phyloP scores from a whole-genome alignment of 129 eudicot species.

The Lactuca saligna region DNA sequence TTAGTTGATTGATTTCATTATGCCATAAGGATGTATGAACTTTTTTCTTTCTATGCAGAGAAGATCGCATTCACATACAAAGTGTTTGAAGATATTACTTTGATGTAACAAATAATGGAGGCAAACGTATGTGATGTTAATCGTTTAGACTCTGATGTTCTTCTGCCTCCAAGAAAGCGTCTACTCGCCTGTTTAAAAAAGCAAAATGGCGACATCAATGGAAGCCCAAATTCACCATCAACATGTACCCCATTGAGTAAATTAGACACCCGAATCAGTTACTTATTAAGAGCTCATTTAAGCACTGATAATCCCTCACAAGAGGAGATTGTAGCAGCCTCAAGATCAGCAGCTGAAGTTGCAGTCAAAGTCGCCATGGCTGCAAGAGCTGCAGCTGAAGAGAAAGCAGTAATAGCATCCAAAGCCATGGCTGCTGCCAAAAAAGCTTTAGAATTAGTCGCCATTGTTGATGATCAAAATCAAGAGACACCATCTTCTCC shows the following conservation, averaged over 20 bases:
- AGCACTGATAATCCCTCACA: conserved; percentile 51
- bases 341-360: conserved; percentile 57
- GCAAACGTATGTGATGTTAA: conserved; percentile 52
- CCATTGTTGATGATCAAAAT: conserved; percentile 37
- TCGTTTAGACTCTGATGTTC: conserved; percentile 71
- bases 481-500: conserved; percentile 26
- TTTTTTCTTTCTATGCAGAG: conserved; percentile 31
- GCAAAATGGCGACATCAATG: conserved; percentile 52
- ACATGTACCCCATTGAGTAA: conserved; percentile 34
- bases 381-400: conserved; percentile 71
- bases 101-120: conserved; percentile 56
- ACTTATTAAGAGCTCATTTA: conserved; percentile 50
- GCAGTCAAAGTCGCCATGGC: conserved; percentile 65
- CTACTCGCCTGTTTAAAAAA: conserved; percentile 79
- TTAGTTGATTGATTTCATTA: conserved; percentile 21
- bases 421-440: conserved; percentile 86
- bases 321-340: conserved; percentile 65
- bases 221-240: conserved; percentile 27
- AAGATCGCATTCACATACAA: conserved; percentile 8
- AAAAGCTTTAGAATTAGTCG: conserved; percentile 73
- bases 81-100: conserved; percentile 28
- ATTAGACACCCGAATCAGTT: conserved; percentile 48
- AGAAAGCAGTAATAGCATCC: conserved; percentile 74
- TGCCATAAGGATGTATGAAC: conserved; percentile 25
- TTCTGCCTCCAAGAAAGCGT: conserved; percentile 91